These are phyloP conservation scores for Nicotiana knightiana DNA, from an alignment of 257 asterid species.

Conservation along the genomic window DNA sequence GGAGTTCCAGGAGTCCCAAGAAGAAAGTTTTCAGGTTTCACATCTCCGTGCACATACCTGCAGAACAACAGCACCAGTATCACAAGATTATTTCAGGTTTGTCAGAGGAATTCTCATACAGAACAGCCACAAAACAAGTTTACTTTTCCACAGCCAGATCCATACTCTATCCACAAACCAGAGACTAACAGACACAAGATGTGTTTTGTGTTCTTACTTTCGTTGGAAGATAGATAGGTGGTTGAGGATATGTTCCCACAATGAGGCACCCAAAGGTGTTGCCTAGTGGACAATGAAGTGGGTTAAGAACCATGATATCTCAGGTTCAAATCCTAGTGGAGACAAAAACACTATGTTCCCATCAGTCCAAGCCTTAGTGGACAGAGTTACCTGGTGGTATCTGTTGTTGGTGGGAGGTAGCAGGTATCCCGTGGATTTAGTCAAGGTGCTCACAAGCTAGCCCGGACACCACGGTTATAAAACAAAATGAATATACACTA, in stretches of 20 bases:
- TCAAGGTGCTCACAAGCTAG: too few relatives aligned
- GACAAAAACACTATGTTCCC: too few relatives aligned
- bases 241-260: not conserved
- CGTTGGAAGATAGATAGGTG: not conserved
- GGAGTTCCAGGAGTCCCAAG: constrained; percentile 75
- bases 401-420: too few relatives aligned
- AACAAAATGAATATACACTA: not conserved
- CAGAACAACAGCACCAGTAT: constrained; percentile 1
- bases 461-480: too few relatives aligned
- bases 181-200: not conserved
- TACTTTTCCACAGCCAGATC: not conserved
- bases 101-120: not conserved
- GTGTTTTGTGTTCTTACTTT: not conserved
- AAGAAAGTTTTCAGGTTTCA: constrained; percentile 75
- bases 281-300: too few relatives aligned
- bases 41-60: constrained; percentile 79
- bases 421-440: too few relatives aligned
- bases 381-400: too few relatives aligned
- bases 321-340: too few relatives aligned
- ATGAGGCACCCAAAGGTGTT: not conserved
- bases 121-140: not conserved
- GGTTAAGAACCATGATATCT: too few relatives aligned
- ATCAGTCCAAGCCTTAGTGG: too few relatives aligned
- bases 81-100: not conserved
- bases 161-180: not conserved